Percentiles rank a stretch among this genome's conserved stretches.
phyloP scores from a whole-genome alignment of 73 alveolate species.

The Paramecium tetraurelia region DNA sequence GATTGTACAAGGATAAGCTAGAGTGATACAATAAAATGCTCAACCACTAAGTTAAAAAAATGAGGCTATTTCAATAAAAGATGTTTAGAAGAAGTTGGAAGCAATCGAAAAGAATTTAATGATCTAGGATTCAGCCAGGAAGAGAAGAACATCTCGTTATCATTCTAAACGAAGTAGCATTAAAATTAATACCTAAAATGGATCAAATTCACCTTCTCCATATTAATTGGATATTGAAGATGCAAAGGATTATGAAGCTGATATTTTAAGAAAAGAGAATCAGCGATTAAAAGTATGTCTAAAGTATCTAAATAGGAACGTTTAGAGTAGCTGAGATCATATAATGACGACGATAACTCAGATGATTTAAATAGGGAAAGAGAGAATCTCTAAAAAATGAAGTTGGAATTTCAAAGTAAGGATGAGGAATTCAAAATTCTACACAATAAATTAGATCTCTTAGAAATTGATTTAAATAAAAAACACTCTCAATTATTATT shows the following conservation, averaged over 20 bases:
- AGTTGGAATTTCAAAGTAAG: background rate
- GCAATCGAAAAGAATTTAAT: background rate
- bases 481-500: background rate
- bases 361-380: background rate
- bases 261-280: background rate
- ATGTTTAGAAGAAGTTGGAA: background rate
- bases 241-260: background rate
- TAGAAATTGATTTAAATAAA: background rate
- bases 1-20: background rate
- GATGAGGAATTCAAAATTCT: background rate
- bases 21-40: background rate
- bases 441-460: background rate
- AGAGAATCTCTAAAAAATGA: background rate
- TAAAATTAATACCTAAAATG: background rate
- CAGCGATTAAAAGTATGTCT: background rate
- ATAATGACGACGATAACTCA: background rate
- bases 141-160: background rate
- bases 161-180: background rate
- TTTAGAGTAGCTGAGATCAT: background rate
- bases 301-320: background rate
- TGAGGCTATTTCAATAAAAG: background rate
- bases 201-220: background rate
- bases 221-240: background rate
- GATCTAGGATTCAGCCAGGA: background rate
- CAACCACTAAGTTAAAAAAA: background rate